Evolutionary conservation across 768 basidiomycete species (phyloP).

Genomic region (Tephrocybe sp.): DNA sequence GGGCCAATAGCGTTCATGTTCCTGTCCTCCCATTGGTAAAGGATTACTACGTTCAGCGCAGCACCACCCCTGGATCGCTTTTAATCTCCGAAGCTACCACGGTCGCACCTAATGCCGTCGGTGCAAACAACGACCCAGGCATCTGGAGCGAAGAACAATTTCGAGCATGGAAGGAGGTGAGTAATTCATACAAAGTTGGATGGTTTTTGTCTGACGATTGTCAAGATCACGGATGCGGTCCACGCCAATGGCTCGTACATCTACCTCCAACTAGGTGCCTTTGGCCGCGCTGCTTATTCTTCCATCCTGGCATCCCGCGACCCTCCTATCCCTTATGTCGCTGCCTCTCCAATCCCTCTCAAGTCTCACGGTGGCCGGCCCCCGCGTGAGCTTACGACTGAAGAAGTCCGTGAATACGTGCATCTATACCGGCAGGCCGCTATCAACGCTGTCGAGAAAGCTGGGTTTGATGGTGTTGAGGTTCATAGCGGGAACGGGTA

Average conservation of each 20-base stretch:
- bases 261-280: slow-evolving; percentile 56
- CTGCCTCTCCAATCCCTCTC: slow-evolving; percentile 30
- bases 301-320: slow-evolving; percentile 34
- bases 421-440: slow-evolving; percentile 52
- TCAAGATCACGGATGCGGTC: slow-evolving; percentile 40
- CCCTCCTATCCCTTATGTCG: slow-evolving; percentile 21
- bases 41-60: slow-evolving; percentile 28
- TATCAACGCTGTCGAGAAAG: slow-evolving; percentile 47
- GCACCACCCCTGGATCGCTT: slow-evolving; percentile 29
- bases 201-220: slow-evolving; percentile 18
- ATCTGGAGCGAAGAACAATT: slow-evolving; percentile 46
- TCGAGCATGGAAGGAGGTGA: slow-evolving; percentile 42
- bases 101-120: slow-evolving; percentile 31
- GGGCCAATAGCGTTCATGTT: slow-evolving; percentile 33
- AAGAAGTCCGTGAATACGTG: slow-evolving; percentile 50
- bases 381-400: slow-evolving; percentile 37
- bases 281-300: slow-evolving; percentile 42
- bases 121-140: slow-evolving; percentile 35
- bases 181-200: neutral
- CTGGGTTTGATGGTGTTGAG: slow-evolving; percentile 69
- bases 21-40: slow-evolving; percentile 25
- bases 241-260: slow-evolving; percentile 50
- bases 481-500: slow-evolving; percentile 46
- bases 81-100: slow-evolving; percentile 41
- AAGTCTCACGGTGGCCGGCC: slow-evolving; percentile 24